Conservation (phyloP, 306 rosid species). For the Lathyrus aphaca region DNA sequence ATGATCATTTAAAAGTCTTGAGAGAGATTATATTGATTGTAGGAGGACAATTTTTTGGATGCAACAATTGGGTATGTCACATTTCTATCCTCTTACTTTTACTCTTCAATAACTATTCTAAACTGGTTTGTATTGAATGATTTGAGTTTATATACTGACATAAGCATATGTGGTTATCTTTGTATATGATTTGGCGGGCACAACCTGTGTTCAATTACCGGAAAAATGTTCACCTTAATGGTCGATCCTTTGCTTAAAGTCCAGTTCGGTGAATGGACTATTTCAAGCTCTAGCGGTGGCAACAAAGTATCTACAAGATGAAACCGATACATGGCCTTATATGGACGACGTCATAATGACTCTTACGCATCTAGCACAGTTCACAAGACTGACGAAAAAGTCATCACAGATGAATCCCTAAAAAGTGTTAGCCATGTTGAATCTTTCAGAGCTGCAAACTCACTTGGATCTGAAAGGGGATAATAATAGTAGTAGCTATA, state of each 20-base stretch:
- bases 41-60: no score
- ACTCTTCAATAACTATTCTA: no score
- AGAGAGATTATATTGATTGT: no score
- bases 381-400: constrained; percentile 32
- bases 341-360: constrained; percentile 67
- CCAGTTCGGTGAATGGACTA: constrained; percentile 53
- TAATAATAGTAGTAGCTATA: constrained; percentile 31
- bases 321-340: constrained; percentile 61
- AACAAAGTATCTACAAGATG: constrained; percentile 73
- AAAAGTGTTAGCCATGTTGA: constrained; percentile 40
- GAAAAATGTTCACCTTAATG: constrained; percentile 49
- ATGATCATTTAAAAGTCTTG: no score
- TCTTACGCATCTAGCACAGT: constrained; percentile 43
- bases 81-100: no score
- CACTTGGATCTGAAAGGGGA: constrained; percentile 29
- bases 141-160: no score
- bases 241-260: constrained; percentile 64
- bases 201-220: constrained; percentile 59
- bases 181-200: constrained; percentile 54
- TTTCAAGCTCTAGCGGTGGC: constrained; percentile 79
- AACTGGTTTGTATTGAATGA: no score
- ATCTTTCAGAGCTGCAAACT: constrained; percentile 36
- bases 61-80: no score
- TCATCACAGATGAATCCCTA: constrained; percentile 36
- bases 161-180: background rate